Conservation (phyloP, 495 filamentous ascomycete genomes). For the Aspergillus mulundensis region DNA sequence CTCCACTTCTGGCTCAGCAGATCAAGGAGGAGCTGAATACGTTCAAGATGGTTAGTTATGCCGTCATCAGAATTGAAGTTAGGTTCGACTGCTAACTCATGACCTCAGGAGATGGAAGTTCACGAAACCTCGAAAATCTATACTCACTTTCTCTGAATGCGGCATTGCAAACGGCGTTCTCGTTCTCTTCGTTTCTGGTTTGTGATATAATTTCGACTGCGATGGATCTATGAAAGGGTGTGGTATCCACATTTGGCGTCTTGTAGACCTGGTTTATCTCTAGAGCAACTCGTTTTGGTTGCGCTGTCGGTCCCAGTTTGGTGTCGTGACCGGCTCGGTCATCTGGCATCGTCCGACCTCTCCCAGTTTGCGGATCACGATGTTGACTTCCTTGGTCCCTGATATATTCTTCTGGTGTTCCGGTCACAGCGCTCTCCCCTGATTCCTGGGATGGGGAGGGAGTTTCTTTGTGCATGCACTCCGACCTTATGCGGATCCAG, state of each 20-base stretch:
- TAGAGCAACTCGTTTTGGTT: slow-evolving; percentile 24
- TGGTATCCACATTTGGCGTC: slow-evolving; percentile 23
- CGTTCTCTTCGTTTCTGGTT: slow-evolving; percentile 11
- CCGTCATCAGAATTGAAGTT: background rate
- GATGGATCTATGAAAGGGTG: slow-evolving; percentile 22
- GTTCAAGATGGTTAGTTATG: slow-evolving; percentile 91
- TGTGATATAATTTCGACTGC: slow-evolving; percentile 22
- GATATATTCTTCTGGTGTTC: slow-evolving; percentile 20
- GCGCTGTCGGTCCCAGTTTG: slow-evolving; percentile 10
- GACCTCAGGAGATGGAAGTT: slow-evolving; percentile 92
- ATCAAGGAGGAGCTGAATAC: slow-evolving; percentile 99
- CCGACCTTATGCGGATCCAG: slow-evolving; percentile 13
- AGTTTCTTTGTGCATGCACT: slow-evolving; percentile 12
- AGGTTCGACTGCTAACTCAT: slow-evolving; percentile 27
- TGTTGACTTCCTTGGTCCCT: slow-evolving; percentile 4
- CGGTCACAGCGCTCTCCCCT: slow-evolving; percentile 14
- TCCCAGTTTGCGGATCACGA: slow-evolving; percentile 6
- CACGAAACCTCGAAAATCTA: slow-evolving; percentile 98
- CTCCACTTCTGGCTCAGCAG: slow-evolving; percentile 94
- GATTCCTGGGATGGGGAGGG: slow-evolving; percentile 13
- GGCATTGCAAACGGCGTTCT: slow-evolving; percentile 30
- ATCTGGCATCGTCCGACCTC: slow-evolving; percentile 5
- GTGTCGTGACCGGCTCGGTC: slow-evolving; percentile 1
- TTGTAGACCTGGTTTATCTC: slow-evolving; percentile 23
- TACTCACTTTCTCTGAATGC: slow-evolving; percentile 91